Conservation (phyloP, 1,139 yeast genomes). For the Taiozyma sp. region DNA sequence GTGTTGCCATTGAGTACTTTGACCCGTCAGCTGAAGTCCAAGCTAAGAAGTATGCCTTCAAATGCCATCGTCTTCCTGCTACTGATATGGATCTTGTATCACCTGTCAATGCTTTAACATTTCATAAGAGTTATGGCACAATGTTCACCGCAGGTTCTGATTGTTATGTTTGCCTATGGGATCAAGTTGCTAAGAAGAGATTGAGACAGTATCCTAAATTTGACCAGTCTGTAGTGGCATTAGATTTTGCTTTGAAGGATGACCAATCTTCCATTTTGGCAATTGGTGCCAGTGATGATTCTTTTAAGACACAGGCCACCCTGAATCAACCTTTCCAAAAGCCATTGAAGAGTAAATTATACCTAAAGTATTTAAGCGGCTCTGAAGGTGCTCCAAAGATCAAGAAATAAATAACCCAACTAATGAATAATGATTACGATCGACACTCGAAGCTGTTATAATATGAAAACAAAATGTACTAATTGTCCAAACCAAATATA, state of each 20-base stretch:
- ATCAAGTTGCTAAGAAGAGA: constrained; percentile 55
- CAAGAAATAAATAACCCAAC: not conserved
- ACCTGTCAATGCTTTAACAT: constrained; percentile 68
- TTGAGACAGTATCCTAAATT: constrained; percentile 53
- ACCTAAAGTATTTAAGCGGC: constrained; percentile 12
- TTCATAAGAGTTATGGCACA: constrained; percentile 41
- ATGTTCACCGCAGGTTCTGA: constrained; percentile 81
- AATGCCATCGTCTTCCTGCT: constrained; percentile 58
- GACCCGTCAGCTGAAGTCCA: constrained; percentile 45
- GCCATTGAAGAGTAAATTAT: constrained; percentile 13
- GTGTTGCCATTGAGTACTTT: constrained; percentile 76
- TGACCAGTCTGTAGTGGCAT: constrained; percentile 41
- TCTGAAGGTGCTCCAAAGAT: constrained; percentile 18
- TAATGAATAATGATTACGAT: not conserved
- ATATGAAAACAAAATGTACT: not conserved
- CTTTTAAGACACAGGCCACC: constrained; percentile 33
- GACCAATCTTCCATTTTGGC: constrained; percentile 36
- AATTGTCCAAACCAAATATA: not conserved
- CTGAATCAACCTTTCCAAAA: constrained; percentile 6
- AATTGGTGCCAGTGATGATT: constrained; percentile 61
- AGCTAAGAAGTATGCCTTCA: constrained; percentile 64
- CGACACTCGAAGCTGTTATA: not conserved
- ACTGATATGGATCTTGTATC: constrained; percentile 56
- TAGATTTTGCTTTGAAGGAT: constrained; percentile 34
- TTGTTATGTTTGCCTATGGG: constrained; percentile 75